These are phyloP conservation scores for Tolypocladium guangdongense DNA, from an alignment of 2,329 filamentous ascomycete genomes.

Conservation along the genomic window DNA sequence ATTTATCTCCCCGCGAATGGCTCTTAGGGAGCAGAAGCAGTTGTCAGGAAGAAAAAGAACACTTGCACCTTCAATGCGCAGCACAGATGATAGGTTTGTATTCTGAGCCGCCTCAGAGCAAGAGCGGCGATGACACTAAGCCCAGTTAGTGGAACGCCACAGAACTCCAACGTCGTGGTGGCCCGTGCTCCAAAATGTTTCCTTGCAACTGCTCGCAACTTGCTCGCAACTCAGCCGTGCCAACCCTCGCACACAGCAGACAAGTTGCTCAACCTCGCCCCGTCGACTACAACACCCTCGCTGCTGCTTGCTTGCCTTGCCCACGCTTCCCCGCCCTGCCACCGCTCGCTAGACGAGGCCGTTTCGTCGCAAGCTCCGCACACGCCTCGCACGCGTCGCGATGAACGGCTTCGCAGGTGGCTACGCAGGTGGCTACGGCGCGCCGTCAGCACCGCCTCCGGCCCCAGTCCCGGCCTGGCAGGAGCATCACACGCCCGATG, in stretches of 20 bases:
- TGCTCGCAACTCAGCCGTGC: not conserved
- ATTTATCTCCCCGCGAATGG: too few relatives aligned
- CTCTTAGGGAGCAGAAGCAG: too few relatives aligned
- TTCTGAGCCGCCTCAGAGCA: too few relatives aligned
- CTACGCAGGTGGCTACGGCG: constrained; percentile 33
- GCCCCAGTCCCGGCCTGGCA: constrained; percentile 53
- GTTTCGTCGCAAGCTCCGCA: not conserved
- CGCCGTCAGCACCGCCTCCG: constrained; percentile 33
- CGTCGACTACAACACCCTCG: not conserved
- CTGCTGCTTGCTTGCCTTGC: not conserved
- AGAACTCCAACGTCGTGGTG: too few relatives aligned
- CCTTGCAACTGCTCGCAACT: not conserved
- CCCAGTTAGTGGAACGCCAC: too few relatives aligned
- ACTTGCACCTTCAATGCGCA: too few relatives aligned
- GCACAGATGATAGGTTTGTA: too few relatives aligned
- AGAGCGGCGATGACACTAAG: too few relatives aligned
- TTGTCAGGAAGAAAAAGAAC: too few relatives aligned
- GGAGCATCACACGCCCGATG: constrained; percentile 70
- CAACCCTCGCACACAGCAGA: not conserved
- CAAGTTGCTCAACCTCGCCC: not conserved
- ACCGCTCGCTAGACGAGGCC: not conserved
- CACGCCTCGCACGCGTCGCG: constrained; percentile 10
- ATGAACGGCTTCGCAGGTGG: constrained; percentile 50
- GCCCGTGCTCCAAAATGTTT: constrained; percentile 13
- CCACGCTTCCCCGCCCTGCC: not conserved